phyloP scores from a whole-genome alignment of 176 grass and related monocot genomes.

The Carex pumila region DNA sequence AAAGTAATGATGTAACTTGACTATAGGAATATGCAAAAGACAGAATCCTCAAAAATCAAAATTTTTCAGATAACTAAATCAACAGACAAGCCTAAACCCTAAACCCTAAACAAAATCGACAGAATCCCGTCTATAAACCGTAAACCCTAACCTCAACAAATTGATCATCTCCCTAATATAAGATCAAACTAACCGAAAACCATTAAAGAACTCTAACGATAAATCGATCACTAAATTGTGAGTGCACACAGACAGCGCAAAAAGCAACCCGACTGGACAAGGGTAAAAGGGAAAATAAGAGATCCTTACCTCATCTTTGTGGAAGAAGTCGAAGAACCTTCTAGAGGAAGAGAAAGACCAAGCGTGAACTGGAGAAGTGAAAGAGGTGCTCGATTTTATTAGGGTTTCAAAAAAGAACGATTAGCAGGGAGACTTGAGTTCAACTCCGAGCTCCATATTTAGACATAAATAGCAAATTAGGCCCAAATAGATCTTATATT shows the following conservation, averaged over 20 bases:
- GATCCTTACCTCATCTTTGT: slow-evolving; percentile 8
- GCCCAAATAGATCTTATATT: not conserved
- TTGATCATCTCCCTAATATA: not conserved
- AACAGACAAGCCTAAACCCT: not conserved
- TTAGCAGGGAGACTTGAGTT: not conserved
- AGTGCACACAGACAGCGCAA: not conserved
- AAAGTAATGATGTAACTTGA: not conserved
- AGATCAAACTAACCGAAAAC: too few relatives aligned
- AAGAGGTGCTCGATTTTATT: not conserved
- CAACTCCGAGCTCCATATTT: not conserved
- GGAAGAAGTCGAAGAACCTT: not conserved
- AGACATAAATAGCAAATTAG: not conserved
- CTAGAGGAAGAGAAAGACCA: not conserved
- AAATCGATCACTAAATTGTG: not conserved
- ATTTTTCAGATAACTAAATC: not conserved
- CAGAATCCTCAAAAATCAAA: not conserved
- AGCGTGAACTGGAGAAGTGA: not conserved
- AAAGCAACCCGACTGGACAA: not conserved
- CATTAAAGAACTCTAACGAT: not conserved
- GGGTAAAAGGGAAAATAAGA: not conserved
- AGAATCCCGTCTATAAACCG: not conserved
- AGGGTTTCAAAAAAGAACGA: not conserved
- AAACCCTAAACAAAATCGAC: not conserved
- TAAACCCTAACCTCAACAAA: not conserved
- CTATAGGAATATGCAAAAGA: not conserved